Base-by-base conservation (phyloP, 768 basidiomycete species). In the Pholiota microspora region DNA sequence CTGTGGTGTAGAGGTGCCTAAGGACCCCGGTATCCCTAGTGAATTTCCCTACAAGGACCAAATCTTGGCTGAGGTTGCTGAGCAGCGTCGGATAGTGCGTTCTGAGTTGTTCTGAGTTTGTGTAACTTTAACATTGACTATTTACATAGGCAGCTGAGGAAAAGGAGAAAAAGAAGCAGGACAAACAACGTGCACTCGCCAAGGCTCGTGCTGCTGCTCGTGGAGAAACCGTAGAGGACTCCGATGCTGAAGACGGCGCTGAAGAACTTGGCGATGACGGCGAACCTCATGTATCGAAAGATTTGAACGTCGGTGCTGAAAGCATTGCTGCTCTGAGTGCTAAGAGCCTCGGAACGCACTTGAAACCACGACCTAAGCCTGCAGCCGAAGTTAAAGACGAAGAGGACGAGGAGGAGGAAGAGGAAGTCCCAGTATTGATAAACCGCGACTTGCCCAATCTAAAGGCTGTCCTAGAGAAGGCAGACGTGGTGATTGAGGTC, bases 31-130 rank as follows among this genome's bases (percentile, higher is more conserved):
- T 42, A 94, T 97, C 60, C 94, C 94, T 6, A 95, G 89, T 71
- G 86, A 84, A 55, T 94, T 94, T 73, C 94, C 92, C 3, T 94
- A 87, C 79, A 98, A 96, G 72, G 94, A 95, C 64, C 86, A 93
- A 70, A 88, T 98, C 59, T 75, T 98, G 25, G 94, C 93, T 4
- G 94, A 98, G 64, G 80, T 96, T 49, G 86, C 87, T 42, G 89
- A 90, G 62, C 81, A 91, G 65, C 84, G 93, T 58, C 78, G 89
- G 64, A 71, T 77, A 58, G 93, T 94, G 63, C 63, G 81, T 69
- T 10, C 27, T 16, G 24, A 4, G 21, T 23, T 42, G n/a, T 16
- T 55, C 40, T 4, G 3, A 45, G 25, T 40, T 4, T 40, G 24
- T 16, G 0, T 57, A 28, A 48, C 24, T 29, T 38, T 62, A 32